Evolutionary conservation across 352 stramenopile species (phyloP), one percentile per base, ranked within the genome.

Genomic region (Saprolegnia parasitica): DNA sequence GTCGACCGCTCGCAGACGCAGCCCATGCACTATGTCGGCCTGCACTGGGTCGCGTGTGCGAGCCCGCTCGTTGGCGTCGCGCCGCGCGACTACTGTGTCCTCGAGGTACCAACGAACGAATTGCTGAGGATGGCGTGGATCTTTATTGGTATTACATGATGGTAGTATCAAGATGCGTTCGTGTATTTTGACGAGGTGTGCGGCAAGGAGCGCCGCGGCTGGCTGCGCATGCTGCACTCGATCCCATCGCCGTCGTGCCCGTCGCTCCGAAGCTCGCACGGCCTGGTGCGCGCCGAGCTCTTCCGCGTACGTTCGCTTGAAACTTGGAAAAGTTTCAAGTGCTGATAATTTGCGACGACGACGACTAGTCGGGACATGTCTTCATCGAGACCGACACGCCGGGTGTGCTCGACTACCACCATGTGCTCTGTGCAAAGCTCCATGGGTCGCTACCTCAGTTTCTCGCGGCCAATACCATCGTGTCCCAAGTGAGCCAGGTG

Each of bases 331-430:
- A n/a, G n/a, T n/a, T n/a, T n/a, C n/a, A n/a, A n/a, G n/a, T n/a
- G n/a, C n/a, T n/a, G n/a, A n/a, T n/a, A n/a, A n/a, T n/a, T n/a
- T n/a, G n/a, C n/a, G n/a, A n/a, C n/a, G n/a, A n/a, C n/a, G n/a
- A n/a, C n/a, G n/a, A n/a, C 10, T 49, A 49, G 55, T 45, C 55
- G 26, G 55, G 55, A 23, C 55, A 62, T 18, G 18, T 62, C 3
- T 62, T 62, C 55, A 62, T 62, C 35, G 55, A 62, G 35, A 62
- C 55, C 16, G 55, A 62, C 21, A 45, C 35, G 13, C 26, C 26
- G 4, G 55, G 55, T 24, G 32, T 35, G 6, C 35, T 40, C 11
- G 55, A 62, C 24, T 62, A 42, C 24, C 32, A 46, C n/a, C 6
- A 62, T 21, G 35, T 62, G 26, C 55, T 45, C 10, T 23, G 18